Conservation (phyloP, 1,139 yeast genomes). For the Yamadazyma triangularis region DNA sequence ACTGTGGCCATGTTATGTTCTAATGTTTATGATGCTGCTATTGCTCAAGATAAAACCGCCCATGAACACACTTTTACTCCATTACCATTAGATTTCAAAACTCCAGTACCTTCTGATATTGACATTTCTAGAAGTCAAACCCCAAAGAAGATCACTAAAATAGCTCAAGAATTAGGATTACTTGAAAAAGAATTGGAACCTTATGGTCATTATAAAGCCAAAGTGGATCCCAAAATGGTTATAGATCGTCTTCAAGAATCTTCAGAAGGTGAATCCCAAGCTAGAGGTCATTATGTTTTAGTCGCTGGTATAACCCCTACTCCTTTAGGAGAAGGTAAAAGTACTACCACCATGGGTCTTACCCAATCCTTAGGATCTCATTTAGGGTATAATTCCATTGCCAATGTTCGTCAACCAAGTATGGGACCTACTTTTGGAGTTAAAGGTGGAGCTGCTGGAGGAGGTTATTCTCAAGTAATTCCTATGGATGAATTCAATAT, state of each 20-base stretch:
- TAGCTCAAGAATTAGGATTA: slow-evolving; percentile 65
- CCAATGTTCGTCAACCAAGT: slow-evolving; percentile 80
- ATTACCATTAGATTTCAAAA: slow-evolving; percentile 43
- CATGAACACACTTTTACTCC: slow-evolving; percentile 45
- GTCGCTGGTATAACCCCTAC: slow-evolving; percentile 85
- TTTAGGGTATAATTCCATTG: slow-evolving; percentile 61
- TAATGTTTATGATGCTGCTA: slow-evolving; percentile 65
- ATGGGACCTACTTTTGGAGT: slow-evolving; percentile 90
- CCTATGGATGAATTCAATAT: slow-evolving; percentile 87
- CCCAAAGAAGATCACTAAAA: slow-evolving; percentile 60
- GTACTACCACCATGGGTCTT: slow-evolving; percentile 75
- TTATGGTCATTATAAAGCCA: slow-evolving; percentile 72
- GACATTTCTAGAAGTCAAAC: slow-evolving; percentile 69
- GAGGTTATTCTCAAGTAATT: slow-evolving; percentile 80
- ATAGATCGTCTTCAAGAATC: slow-evolving; percentile 54
- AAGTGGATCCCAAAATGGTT: slow-evolving; percentile 54
- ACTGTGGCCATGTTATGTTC: slow-evolving; percentile 79
- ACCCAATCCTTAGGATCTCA: slow-evolving; percentile 81
- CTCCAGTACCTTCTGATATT: slow-evolving; percentile 74
- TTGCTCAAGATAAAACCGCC: slow-evolving; percentile 45
- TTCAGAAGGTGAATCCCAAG: slow-evolving; percentile 41
- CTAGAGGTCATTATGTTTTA: slow-evolving; percentile 58
- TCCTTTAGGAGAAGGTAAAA: slow-evolving; percentile 79
- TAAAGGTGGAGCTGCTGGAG: slow-evolving; percentile 89
- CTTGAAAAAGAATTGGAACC: slow-evolving; percentile 62